phyloP scores from a whole-genome alignment of 371 early-diverging fungal genomes.

The Umbelopsis sp. region DNA sequence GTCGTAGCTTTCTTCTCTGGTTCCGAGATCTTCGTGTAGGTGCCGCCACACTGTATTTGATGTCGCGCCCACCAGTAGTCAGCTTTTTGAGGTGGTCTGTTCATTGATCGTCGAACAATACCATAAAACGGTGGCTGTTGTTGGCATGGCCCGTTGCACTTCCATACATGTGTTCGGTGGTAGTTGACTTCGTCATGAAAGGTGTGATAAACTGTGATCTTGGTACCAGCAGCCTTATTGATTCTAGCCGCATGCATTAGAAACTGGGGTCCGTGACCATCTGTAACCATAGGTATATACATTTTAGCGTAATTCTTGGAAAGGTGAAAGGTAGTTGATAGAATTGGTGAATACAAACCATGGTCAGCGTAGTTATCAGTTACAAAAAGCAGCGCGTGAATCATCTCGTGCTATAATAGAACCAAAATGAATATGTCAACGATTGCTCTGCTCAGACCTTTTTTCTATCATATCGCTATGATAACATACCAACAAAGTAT shows the following conservation, averaged over 20 bases:
- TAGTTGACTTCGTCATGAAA: conserved; percentile 68
- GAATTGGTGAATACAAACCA: conserved; percentile 33
- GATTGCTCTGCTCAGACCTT: neutral
- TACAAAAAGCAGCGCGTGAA: conserved; percentile 66
- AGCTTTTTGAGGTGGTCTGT: conserved; percentile 69
- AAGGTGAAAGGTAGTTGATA: neutral
- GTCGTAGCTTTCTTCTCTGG: conserved; percentile 33
- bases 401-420: conserved; percentile 52
- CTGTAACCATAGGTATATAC: conserved; percentile 14
- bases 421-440: neutral
- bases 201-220: conserved; percentile 65
- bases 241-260: conserved; percentile 53
- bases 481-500: conserved; percentile 48
- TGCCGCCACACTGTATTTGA: conserved; percentile 62
- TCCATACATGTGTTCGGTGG: conserved; percentile 68
- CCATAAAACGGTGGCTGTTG: conserved; percentile 66
- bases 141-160: conserved; percentile 64
- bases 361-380: conserved; percentile 49
- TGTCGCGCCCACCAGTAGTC: conserved; percentile 69
- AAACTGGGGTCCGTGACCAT: conserved; percentile 60
- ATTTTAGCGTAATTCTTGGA: no score
- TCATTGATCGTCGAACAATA: conserved; percentile 64
- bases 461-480: no score
- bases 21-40: conserved; percentile 57
- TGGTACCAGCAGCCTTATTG: conserved; percentile 52